Conservation (phyloP, 106 monocot species). For the Agapanthus africanus region DNA sequence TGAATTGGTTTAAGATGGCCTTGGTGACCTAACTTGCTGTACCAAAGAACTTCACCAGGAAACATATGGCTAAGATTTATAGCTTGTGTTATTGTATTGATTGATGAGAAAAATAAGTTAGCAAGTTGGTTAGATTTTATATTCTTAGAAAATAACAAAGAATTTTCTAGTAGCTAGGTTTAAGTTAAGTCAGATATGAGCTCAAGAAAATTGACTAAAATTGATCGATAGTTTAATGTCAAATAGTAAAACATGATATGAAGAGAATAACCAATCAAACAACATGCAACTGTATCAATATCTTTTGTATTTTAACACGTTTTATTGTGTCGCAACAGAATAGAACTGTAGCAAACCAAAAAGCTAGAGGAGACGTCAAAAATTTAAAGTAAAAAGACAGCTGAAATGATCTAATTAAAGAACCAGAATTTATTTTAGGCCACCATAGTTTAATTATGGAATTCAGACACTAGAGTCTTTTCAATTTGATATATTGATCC, state of each 20-base stretch:
- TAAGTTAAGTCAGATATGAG: background rate
- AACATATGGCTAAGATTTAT: background rate
- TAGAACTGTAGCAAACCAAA: background rate
- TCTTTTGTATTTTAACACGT: background rate
- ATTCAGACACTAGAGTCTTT: no score
- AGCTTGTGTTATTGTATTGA: background rate
- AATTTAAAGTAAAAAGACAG: background rate
- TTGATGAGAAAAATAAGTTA: background rate
- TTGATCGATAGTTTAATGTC: background rate
- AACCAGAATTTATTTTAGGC: no score
- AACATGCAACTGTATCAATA: background rate
- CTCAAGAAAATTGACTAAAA: background rate
- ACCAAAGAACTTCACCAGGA: background rate
- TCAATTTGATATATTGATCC: no score
- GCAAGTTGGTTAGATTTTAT: background rate
- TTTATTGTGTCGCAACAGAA: background rate
- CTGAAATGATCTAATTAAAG: background rate
- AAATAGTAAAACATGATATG: no score
- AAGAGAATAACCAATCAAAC: background rate
- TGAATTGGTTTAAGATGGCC: background rate
- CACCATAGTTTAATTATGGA: no score
- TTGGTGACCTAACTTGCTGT: constrained; percentile 7
- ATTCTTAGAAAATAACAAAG: background rate
- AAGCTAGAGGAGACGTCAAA: background rate
- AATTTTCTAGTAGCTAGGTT: background rate